Evolutionary conservation across 116 monocot genomes (phyloP), one percentile per base, ranked within the genome.

Genomic region (Phalaenopsis hybrid): DNA sequence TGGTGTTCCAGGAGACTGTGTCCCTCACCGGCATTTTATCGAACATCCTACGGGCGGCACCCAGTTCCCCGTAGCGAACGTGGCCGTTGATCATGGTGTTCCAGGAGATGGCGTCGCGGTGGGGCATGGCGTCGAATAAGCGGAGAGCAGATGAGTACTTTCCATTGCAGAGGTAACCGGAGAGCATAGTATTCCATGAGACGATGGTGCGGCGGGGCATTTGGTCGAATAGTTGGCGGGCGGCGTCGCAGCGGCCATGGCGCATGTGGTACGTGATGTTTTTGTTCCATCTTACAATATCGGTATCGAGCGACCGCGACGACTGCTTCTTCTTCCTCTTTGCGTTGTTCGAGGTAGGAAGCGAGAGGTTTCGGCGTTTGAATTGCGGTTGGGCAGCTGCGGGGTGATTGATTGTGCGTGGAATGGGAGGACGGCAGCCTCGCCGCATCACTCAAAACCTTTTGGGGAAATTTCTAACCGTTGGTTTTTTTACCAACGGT

Each of bases 141-240:
- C 58, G 72, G 48, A 85, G 80, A 31, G 94, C 92, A 57, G 76
- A 79, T 21, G 63, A 37, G 67, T 75, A 55, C 12, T 10, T 58
- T 51, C 43, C 50, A 76, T 86, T 84, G 82, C 81, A 59, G 20
- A 87, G 75, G 82, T 82, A 88, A 4, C 90, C 90, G 11, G 83
- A 87, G 78, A 90, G 85, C 87, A 87, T 78, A 78, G 89, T 74
- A 81, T 92, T 96, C 79, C 80, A 96, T 43, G 94, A 88, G 81
- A 92, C 92, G 81, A 89, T 84, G 72, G 82, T 80, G 59, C 88
- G 83, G 59, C 80, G 81, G 21, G 92, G 92, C 96, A 96, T 96
- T 50, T 74, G 33, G 73, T 92, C 89, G 92, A 96, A 96, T 34
- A 91, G 57, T 20, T 63, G 75, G 81, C 83, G 85, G 28, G 96